A percentile compares a stretch with the other conserved stretches of the same genome.
phyloP scores from a whole-genome alignment of 768 basidiomycete genomes.

The Leccinellum albellum region DNA sequence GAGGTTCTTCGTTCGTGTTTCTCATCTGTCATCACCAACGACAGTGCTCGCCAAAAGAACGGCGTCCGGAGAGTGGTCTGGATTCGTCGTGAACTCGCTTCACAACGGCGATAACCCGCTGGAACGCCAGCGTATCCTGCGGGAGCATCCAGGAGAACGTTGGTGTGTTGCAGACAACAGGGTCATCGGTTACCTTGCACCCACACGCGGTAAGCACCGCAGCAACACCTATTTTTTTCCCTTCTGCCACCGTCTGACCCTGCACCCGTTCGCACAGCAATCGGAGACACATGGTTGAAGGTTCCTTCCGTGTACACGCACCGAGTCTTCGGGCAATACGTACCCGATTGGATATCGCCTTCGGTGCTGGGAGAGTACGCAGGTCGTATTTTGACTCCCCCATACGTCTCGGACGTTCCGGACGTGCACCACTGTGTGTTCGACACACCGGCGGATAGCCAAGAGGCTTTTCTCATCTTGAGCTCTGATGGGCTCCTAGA shows the following conservation, averaged over 20 bases:
- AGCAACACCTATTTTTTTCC: background rate
- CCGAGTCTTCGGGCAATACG: slow-evolving; percentile 25
- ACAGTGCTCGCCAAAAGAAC: slow-evolving; percentile 23
- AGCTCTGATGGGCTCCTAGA: slow-evolving; percentile 48
- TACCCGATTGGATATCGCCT: slow-evolving; percentile 24
- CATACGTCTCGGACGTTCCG: slow-evolving; percentile 41
- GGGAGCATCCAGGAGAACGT: slow-evolving; percentile 31
- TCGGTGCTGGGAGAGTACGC: slow-evolving; percentile 22
- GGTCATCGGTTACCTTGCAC: slow-evolving; percentile 37
- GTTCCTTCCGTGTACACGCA: slow-evolving; percentile 32
- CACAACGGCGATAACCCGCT: slow-evolving; percentile 31
- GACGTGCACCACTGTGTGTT: slow-evolving; percentile 39
- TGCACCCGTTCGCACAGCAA: slow-evolving; percentile 20
- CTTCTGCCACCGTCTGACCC: slow-evolving; percentile 12
- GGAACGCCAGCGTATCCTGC: slow-evolving; percentile 26
- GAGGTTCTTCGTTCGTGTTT: background rate
- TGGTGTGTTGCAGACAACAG: slow-evolving; percentile 30
- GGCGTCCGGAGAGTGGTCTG: slow-evolving; percentile 19
- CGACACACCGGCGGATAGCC: slow-evolving; percentile 9
- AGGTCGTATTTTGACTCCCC: slow-evolving; percentile 40
- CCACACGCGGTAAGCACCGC: slow-evolving; percentile 33
- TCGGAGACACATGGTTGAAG: slow-evolving; percentile 37
- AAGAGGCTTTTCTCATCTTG: slow-evolving; percentile 36
- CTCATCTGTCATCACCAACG: background rate
- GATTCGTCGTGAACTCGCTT: slow-evolving; percentile 22